Percentiles rank a stretch among this genome's conserved stretches.
Evolutionary conservation across 768 basidiomycete genomes (phyloP).

Genomic region (Saitozyma podzolica): DNA sequence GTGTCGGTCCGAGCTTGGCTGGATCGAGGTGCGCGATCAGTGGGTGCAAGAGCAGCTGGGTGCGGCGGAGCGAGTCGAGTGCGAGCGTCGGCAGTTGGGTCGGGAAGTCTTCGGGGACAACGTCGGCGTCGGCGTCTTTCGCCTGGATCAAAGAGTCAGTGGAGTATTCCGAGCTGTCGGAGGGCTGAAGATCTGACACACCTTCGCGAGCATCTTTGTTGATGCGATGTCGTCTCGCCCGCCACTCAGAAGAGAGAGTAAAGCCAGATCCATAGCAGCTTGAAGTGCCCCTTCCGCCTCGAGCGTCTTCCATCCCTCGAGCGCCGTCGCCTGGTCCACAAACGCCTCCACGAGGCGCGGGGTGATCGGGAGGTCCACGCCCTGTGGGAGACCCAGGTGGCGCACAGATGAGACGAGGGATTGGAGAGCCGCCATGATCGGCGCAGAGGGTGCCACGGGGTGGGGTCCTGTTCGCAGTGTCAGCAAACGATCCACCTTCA

Average conservation of each 20-base stretch:
- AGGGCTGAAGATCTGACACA: constrained; percentile 5
- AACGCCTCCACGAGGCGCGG: constrained; percentile 24
- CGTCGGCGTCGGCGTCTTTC: background rate
- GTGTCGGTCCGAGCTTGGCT: constrained; percentile 1
- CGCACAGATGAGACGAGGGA: constrained; percentile 24
- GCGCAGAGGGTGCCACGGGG: constrained; percentile 30
- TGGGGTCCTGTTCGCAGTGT: constrained; percentile 16
- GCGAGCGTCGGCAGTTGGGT: constrained; percentile 19
- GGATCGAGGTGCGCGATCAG: constrained; percentile 30
- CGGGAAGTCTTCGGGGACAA: constrained; percentile 12
- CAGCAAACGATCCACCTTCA: background rate
- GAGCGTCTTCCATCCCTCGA: constrained; percentile 34
- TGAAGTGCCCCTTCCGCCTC: constrained; percentile 21
- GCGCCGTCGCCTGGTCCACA: constrained; percentile 14
- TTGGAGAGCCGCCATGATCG: constrained; percentile 29
- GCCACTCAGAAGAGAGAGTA: constrained; percentile 28
- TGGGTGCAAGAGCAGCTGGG: constrained; percentile 37
- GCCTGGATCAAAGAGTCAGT: too few relatives aligned
- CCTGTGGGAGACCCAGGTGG: constrained; percentile 32
- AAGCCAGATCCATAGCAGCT: constrained; percentile 34
- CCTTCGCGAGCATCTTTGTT: constrained; percentile 15
- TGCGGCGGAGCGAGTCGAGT: constrained; percentile 25
- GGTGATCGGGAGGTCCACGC: constrained; percentile 11
- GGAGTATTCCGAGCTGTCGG: too few relatives aligned
- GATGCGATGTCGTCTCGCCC: constrained; percentile 14